Evolutionary conservation across 2,329 filamentous ascomycete species (phyloP), one percentile per base, ranked within the genome.

Genomic region (Penicillium corylophilum): DNA sequence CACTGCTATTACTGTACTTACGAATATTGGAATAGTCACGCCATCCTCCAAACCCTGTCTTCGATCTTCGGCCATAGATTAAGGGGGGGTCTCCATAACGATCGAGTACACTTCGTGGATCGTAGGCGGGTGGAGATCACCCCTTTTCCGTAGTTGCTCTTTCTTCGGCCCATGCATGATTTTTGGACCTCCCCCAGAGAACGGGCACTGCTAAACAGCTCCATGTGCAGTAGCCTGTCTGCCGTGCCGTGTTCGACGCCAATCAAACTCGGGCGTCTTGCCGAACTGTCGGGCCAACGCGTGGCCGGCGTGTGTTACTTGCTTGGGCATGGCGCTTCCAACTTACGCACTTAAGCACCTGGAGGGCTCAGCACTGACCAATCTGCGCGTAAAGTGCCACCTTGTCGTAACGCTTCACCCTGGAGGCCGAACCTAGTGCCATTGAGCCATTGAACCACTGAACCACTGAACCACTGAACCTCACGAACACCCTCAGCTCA

Each of bases 191-290:
- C 47, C 10, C 39, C 23, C 23, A 42, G 40, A 20, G 31, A 50
- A 12, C 15, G 48, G 51, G 54, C 45, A 48, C 18, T 56, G 54
- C 48, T 46, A 42, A 35, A 31, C 29, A 20, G 35, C 40, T 50
- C 24, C 31, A 35, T 46, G 16, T 43, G 48, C 55, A 50, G 28
- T 40, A 33, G 43, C 23, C 20, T 10, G 13, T 15, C 22, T 16
- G 35, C 5, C 22, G 2, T 36, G 41, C 44, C 46, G 33, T 51
- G 46, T 46, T 8, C 6, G 5, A 22, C 23, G 24, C 29, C 52
- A 52, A 48, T 54, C 53, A 59, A 49, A 44, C 50, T 46, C 22
- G 10, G 44, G 46, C 48, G 50, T 52, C 48, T 56, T 48, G 46
- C 49, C 28, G 44, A 39, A 26, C 46, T 51, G 47, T 57, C 51